A percentile compares a stretch with the other conserved stretches of the same genome.
Evolutionary conservation across 2,329 filamentous ascomycete species (phyloP).

Genomic region (Madurella mycetomatis): DNA sequence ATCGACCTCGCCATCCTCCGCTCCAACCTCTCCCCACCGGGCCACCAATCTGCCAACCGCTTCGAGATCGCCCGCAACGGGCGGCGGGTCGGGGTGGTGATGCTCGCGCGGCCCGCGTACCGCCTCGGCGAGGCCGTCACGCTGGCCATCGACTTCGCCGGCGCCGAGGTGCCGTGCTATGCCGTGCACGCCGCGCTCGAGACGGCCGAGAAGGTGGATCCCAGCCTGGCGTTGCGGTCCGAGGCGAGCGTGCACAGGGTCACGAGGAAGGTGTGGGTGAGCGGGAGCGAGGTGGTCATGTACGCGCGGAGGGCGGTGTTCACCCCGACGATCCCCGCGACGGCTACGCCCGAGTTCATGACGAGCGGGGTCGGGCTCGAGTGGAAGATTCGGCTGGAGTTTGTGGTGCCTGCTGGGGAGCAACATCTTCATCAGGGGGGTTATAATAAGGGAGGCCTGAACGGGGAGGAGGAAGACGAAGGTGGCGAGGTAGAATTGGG

Average conservation of each 20-base stretch:
- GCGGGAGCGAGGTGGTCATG: constrained; percentile 74
- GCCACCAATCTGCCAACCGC: constrained; percentile 79
- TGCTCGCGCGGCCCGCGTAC: constrained; percentile 83
- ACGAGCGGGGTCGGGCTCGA: constrained; percentile 83
- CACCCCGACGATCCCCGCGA: constrained; percentile 73
- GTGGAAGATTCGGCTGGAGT: constrained; percentile 89
- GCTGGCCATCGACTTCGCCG: constrained; percentile 77
- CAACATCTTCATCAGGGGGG: constrained; percentile 17
- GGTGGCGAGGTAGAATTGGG: not conserved
- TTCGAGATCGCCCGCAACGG: constrained; percentile 94
- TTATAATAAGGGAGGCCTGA: constrained; percentile 16
- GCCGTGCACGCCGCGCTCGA: constrained; percentile 81
- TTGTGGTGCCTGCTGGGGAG: constrained; percentile 67
- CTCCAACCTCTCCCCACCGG: constrained; percentile 63
- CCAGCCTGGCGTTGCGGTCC: constrained; percentile 75
- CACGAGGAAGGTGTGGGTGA: constrained; percentile 75
- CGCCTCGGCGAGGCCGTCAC: constrained; percentile 83
- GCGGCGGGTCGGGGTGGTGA: constrained; percentile 84
- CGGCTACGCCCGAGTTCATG: constrained; percentile 84
- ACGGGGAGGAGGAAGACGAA: constrained; percentile 29
- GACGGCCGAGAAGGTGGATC: constrained; percentile 77
- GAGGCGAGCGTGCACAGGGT: constrained; percentile 81
- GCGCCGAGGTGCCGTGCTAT: constrained; percentile 76
- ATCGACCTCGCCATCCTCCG: constrained; percentile 89
- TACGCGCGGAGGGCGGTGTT: constrained; percentile 78